Base-by-base conservation (phyloP, 116 monocot genomes). In the Phalaenopsis hybrid region DNA sequence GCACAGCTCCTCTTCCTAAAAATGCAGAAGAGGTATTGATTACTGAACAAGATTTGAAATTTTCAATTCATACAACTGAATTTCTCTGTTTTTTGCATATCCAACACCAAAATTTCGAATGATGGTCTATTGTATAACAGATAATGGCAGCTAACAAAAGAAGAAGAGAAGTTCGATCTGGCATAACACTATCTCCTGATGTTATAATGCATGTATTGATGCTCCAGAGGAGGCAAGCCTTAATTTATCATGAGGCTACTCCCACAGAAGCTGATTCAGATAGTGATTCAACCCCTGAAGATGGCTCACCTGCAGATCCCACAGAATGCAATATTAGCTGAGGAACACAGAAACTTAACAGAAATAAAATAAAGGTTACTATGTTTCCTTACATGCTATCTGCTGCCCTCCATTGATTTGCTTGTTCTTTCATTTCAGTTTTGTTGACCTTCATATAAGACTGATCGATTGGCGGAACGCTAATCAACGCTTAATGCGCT, bases 171-270 rank as follows among this genome's bases (percentile, higher is more conserved):
- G 85, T 86, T 49, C 82, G 79, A 44, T 65, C 85, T 33, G 82
- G 84, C 55, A 55, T 88, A 28, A 78, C 85, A 43, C 90, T 87
- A 20, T 79, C 92, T 18, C 88, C 92, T 16, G 92, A 95, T 61
- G 85, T 92, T 28, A 84, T 95, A 79, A 89, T 95, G 92, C 95
- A 91, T 79, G 86, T 91, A 13, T 85, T 92, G 78, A 91, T 89
- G 79, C 82, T 95, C 81, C 92, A 88, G 74, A 88, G 95, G 77
- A 89, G 91, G 79, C 90, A 86, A 82, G 45, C 89, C 48, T 33
- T 84, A 51, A 79, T 83, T 70, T 83, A 80, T 59, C 57, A 81
- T 11, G 91, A 91, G 79, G 79, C 79, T 37, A 81, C 79, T 55
- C 81, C 82, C 16, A 10, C 87, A 43, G 44, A 33, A 33, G 33